phyloP scores from a whole-genome alignment of 495 filamentous ascomycete species.

The Mytilinidion resinicola region DNA sequence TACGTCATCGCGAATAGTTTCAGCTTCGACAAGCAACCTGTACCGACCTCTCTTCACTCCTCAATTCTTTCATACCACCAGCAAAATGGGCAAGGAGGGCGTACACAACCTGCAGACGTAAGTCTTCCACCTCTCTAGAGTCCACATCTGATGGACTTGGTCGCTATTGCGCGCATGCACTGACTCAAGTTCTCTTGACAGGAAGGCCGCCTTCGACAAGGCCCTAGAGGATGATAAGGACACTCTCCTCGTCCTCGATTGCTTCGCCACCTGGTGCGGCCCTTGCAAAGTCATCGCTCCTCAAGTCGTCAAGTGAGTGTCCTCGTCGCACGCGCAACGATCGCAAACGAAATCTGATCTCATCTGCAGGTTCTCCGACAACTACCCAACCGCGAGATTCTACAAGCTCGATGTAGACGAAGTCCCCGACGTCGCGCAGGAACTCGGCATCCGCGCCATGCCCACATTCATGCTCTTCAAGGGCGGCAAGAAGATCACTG shows the following conservation, averaged over 20 bases:
- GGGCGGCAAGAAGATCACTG: constrained; percentile 58
- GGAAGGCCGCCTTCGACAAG: constrained; percentile 55
- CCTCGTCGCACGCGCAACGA: constrained; percentile 17
- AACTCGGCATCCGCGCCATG: constrained; percentile 88
- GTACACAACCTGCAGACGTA: constrained; percentile 49
- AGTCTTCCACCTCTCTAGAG: constrained; percentile 18
- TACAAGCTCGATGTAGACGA: constrained; percentile 92
- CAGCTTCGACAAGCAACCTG: constrained; percentile 32
- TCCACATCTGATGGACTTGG: background rate
- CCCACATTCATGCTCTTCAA: constrained; percentile 89
- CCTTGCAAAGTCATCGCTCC: constrained; percentile 91
- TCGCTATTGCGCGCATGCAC: background rate
- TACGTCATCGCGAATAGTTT: constrained; percentile 24
- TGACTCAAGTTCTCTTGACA: constrained; percentile 34
- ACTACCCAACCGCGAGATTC: constrained; percentile 57
- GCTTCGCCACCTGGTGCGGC: constrained; percentile 87
- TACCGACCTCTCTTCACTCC: constrained; percentile 20
- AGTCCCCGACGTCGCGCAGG: constrained; percentile 64
- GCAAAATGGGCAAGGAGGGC: constrained; percentile 45
- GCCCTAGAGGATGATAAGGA: constrained; percentile 42
- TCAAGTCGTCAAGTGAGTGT: constrained; percentile 53
- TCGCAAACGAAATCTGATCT: constrained; percentile 1
- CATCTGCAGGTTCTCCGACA: constrained; percentile 46
- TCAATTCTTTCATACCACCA: constrained; percentile 43
- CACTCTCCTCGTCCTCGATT: constrained; percentile 73